Base-by-base conservation (phyloP, 306 rosid genomes). In the Vigna reflexopilosa region DNA sequence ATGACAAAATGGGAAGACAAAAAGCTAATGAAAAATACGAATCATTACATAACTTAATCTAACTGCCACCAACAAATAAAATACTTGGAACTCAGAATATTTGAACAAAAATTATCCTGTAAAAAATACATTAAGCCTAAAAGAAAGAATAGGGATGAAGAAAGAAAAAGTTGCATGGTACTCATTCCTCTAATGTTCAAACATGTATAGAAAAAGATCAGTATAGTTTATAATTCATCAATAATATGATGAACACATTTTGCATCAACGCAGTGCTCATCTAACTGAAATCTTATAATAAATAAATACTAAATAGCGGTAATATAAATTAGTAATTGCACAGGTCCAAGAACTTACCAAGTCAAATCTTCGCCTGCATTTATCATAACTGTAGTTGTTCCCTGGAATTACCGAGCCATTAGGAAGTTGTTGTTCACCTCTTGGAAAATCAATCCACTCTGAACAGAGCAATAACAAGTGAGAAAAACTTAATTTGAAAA, bases 361-460 rank as follows among this genome's bases (percentile, higher is more conserved):
- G 90, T 93, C 93, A 89, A 96, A 96, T 86, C 98, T 88, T 44
- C 98, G 98, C 78, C 98, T 89, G 78, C 98, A 92, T 88, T 91
- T 95, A 85, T 95, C 98, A 75, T 12, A 95, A 82, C 97, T 95
- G 82, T 36, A 7, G 47, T 84, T 81, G 82, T 95, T 95, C 77
- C 98, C 98, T 38, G 81, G 90, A 82, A 92, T 1, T 66, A 88
- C 24, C 80, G 6, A 4, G 17, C 98, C 98, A 61, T 17, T 51
- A 71, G 95, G 88, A 83, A 94, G 97, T 52, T 30, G 90, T 75
- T 88, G 98, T 28, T 79, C 95, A 22, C 80, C 90, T 85, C 99
- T 90, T 67, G 99, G 99, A 90, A 96, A 96, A 87, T 96, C 99
- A 66, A 96, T 96, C 99, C 99, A 96, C 89, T 93, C 99, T 96